Percentiles rank a stretch among this genome's conserved stretches.
phyloP scores from a whole-genome alignment of 208 protist genomes.

The Trypanosoma vivax region DNA sequence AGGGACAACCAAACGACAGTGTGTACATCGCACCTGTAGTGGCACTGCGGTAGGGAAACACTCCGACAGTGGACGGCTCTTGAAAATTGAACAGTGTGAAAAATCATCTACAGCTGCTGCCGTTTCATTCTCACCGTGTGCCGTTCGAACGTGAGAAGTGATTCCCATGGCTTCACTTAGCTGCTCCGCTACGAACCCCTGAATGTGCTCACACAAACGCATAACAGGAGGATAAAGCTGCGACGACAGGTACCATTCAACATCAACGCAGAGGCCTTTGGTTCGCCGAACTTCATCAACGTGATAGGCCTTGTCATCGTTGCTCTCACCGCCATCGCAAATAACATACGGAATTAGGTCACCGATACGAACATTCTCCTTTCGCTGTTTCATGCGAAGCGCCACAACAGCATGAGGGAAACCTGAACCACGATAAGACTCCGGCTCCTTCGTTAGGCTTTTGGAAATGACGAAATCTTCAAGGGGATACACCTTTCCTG shows the following conservation, averaged over 20 bases:
- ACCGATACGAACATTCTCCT: slow-evolving; percentile 87
- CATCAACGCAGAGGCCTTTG: slow-evolving; percentile 70
- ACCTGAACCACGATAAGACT: slow-evolving; percentile 91
- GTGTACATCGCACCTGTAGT: slow-evolving; percentile 64
- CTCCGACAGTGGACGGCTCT: slow-evolving; percentile 49
- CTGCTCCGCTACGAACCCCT: slow-evolving; percentile 75
- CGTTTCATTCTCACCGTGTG: slow-evolving; percentile 9
- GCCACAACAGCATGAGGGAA: slow-evolving; percentile 94
- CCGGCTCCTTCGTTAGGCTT: slow-evolving; percentile 94
- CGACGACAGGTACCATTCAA: slow-evolving; percentile 91
- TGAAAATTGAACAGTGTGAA: slow-evolving; percentile 69
- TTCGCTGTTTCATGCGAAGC: slow-evolving; percentile 88
- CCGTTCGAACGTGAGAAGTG: slow-evolving; percentile 26
- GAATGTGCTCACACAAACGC: slow-evolving; percentile 92
- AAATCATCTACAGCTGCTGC: slow-evolving; percentile 45
- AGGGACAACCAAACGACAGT: slow-evolving; percentile 55
- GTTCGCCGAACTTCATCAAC: slow-evolving; percentile 77
- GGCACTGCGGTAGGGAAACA: slow-evolving; percentile 71
- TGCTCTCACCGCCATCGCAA: slow-evolving; percentile 60
- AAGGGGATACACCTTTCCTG: slow-evolving; percentile 54
- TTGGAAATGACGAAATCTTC: slow-evolving; percentile 97
- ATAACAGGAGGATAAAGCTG: slow-evolving; percentile 94
- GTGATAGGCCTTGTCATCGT: slow-evolving; percentile 75
- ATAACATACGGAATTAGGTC: slow-evolving; percentile 98
- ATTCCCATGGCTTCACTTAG: slow-evolving; percentile 86